Base-by-base conservation (phyloP, 2,329 filamentous ascomycete species). In the Cytospora leucostoma region DNA sequence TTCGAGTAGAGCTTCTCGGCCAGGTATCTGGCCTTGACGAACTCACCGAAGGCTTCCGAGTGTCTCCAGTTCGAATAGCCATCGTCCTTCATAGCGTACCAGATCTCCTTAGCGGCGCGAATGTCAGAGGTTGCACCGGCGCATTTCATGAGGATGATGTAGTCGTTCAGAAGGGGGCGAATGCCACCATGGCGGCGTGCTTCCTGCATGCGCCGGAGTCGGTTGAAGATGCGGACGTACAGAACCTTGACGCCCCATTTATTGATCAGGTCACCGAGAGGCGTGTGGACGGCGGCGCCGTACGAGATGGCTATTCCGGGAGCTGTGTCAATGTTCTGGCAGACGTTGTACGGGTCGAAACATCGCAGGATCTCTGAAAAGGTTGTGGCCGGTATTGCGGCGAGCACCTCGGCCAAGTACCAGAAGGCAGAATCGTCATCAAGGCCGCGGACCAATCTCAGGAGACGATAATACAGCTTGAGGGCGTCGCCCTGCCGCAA, bases 281-380 rank as follows among this genome's bases (percentile, higher is more conserved):
- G 72, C 1, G 78, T 77, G 59, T 74, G 73, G 35, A 77, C 71
- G 7, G 73, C 75, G 70, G 77, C 81, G 68, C 73, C 80, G 15
- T 68, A 62, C 4, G 74, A 68, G 58, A 84, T 72, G 17, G 70
- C 66, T 19, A 80, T 65, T 17, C 78, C 76, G 40, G 80, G 71
- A 12, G 76, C 74, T 4, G 79, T 71, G 70, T 88, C 87, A 21
- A 85, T 71, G 13, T 81, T 73, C 21, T 74, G 71, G 59, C 82
- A 77, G 19, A 86, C 74, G 27, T 74, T 70, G 5, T 83, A 69
- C 0, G 89, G 88, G 63, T 90, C 86, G 10, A 93, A 74, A 6
- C 81, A 78, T 38, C 82, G 80, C 35, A 93, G 72, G 11, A 90
- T 81, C 66, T 89, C 86, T 1, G 86, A 84, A 70, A 92, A 87